phyloP scores from a whole-genome alignment of 2,329 filamentous ascomycete species.

The Dothistroma pini region DNA sequence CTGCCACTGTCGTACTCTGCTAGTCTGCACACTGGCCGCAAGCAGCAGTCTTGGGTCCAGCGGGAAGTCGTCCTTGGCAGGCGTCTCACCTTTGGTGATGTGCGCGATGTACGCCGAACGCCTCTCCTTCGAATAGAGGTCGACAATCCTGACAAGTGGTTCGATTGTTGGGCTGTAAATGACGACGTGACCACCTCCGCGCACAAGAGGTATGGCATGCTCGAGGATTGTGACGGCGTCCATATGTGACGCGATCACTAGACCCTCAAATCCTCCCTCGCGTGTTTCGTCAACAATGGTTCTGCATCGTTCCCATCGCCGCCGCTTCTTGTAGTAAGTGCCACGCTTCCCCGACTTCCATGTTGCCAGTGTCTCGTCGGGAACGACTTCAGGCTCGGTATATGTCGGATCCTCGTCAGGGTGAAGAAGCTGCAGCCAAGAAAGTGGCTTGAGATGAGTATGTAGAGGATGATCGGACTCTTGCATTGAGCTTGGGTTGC shows the following conservation, averaged over 20 bases:
- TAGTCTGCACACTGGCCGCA: constrained; percentile 75
- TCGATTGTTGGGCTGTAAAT: constrained; percentile 82
- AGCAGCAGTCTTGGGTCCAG: constrained; percentile 82
- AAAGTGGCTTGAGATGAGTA: constrained; percentile 75
- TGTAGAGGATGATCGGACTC: constrained; percentile 66
- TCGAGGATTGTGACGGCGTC: constrained; percentile 72
- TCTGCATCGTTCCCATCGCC: constrained; percentile 71
- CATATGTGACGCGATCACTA: constrained; percentile 79
- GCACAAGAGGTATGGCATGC: constrained; percentile 72
- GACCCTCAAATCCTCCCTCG: constrained; percentile 73
- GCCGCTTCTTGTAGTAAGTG: constrained; percentile 83
- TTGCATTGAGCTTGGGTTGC: constrained; percentile 46
- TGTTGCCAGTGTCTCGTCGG: constrained; percentile 59
- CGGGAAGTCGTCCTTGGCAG: constrained; percentile 66
- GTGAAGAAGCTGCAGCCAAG: constrained; percentile 85
- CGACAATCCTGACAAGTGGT: constrained; percentile 70
- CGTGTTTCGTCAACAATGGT: constrained; percentile 71
- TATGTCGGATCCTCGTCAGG: constrained; percentile 74
- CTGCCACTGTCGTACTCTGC: constrained; percentile 77
- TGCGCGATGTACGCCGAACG: constrained; percentile 67
- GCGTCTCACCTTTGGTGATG: constrained; percentile 27
- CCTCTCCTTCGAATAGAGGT: constrained; percentile 78
- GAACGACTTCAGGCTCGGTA: constrained; percentile 58
- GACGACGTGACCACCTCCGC: constrained; percentile 77
- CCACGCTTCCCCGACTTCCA: constrained; percentile 81